A percentile compares a stretch with the other conserved stretches of the same genome.
phyloP scores from a whole-genome alignment of 2,329 filamentous ascomycete genomes.

The Clonostachys rosea region DNA sequence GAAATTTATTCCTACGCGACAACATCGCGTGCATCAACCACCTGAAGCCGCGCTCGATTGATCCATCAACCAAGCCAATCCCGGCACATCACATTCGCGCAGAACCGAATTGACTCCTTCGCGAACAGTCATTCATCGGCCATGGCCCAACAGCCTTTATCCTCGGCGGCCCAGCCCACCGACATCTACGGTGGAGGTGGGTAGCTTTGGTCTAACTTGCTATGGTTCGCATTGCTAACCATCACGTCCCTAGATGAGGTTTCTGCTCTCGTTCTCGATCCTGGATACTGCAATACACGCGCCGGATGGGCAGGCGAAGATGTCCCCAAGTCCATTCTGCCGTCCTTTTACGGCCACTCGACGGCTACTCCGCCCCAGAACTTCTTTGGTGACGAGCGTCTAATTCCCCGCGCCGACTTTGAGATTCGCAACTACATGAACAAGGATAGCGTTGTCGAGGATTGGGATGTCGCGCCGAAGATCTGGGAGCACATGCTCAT shows the following conservation, averaged over 20 bases:
- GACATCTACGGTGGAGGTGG: conserved; percentile 61
- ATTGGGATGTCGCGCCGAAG: conserved; percentile 88
- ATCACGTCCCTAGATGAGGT: conserved; percentile 70
- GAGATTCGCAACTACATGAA: conserved; percentile 92
- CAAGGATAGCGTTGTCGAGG: conserved; percentile 83
- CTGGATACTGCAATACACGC: conserved; percentile 85
- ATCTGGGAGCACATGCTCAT: conserved; percentile 93
- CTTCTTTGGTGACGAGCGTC: conserved; percentile 86
- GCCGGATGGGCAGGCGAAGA: conserved; percentile 98
- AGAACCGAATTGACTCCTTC: too few relatives aligned
- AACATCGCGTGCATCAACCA: background rate
- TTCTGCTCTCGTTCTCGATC: conserved; percentile 92
- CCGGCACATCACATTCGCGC: too few relatives aligned
- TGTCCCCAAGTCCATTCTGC: conserved; percentile 87
- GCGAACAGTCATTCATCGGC: conserved; percentile 4
- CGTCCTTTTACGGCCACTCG: conserved; percentile 77
- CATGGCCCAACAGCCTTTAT: conserved; percentile 54
- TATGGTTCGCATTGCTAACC: too few relatives aligned
- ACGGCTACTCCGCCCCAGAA: conserved; percentile 41
- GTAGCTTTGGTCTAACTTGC: conserved; percentile 7
- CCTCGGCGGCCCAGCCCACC: conserved; percentile 52
- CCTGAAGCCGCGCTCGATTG: conserved; percentile 9
- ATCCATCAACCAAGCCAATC: background rate
- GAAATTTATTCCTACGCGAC: conserved; percentile 1
- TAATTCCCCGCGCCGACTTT: conserved; percentile 70